Evolutionary conservation across 768 basidiomycete species (phyloP).

Genomic region (Boletellus ananiceps): DNA sequence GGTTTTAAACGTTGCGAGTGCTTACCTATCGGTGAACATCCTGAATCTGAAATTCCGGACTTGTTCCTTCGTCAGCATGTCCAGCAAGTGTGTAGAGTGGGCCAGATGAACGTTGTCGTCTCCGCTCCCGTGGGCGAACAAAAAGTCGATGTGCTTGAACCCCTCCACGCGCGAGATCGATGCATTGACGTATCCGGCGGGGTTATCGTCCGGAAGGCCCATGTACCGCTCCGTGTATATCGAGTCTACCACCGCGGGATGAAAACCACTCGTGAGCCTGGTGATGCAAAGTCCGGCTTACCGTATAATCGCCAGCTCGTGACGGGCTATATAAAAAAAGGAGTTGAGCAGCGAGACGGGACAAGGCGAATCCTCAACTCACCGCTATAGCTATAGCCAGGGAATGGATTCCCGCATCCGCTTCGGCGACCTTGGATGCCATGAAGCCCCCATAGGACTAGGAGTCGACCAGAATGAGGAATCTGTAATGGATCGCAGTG

Average conservation of each 20-base stretch:
- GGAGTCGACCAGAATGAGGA: neutral
- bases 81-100: constrained; percentile 86
- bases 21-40: constrained; percentile 93
- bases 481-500: neutral
- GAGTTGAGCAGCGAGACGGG: constrained; percentile 7
- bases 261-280: neutral
- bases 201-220: constrained; percentile 75
- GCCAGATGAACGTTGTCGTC: constrained; percentile 97
- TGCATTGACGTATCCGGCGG: constrained; percentile 83
- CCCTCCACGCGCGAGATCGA: constrained; percentile 86
- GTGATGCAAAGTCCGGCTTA: constrained; percentile 28
- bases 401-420: constrained; percentile 83
- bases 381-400: constrained; percentile 90
- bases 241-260: constrained; percentile 53
- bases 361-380: constrained; percentile 26
- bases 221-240: constrained; percentile 99
- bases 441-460: constrained; percentile 97
- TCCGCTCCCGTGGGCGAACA: constrained; percentile 89
- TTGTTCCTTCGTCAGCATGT: constrained; percentile 81
- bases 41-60: constrained; percentile 80
- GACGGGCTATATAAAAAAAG: constrained; percentile 54
- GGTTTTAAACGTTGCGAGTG: constrained; percentile 18
- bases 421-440: constrained; percentile 89
- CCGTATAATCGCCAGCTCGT: constrained; percentile 83
- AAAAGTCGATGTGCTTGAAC: constrained; percentile 74